Conservation (phyloP, 805 yeast species). For the Pichia rugopelliculosa region DNA sequence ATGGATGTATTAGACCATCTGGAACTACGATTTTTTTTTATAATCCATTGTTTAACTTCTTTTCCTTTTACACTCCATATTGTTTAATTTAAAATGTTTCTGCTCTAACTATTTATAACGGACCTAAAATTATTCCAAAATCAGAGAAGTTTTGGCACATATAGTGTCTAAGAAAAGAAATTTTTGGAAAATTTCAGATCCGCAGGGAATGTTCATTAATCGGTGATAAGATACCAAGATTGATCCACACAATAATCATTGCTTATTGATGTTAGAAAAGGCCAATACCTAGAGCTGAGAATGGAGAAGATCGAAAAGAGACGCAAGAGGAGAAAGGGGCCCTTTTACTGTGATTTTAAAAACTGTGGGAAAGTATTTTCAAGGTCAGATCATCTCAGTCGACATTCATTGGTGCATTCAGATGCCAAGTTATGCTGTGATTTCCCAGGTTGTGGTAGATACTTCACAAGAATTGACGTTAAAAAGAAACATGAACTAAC, state of each 20-base stretch:
- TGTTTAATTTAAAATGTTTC: too few species aligned
- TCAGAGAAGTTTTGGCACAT: too few species aligned
- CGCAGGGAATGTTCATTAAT: too few species aligned
- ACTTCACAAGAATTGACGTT: constrained; percentile 48
- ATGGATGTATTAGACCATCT: constrained; percentile 34
- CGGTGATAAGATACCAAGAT: too few species aligned
- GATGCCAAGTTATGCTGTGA: constrained; percentile 39
- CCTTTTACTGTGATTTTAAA: constrained; percentile 29
- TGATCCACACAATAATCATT: too few species aligned
- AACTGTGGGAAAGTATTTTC: constrained; percentile 48
- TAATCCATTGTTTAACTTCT: not conserved
- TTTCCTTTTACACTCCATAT: not conserved
- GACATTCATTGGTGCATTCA: constrained; percentile 50
- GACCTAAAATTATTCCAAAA: too few species aligned
- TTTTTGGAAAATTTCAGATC: too few species aligned
- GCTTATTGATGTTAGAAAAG: too few species aligned
- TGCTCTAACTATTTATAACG: too few species aligned
- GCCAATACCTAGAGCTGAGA: too few species aligned
- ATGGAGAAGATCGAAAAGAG: too few species aligned
- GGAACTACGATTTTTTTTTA: not conserved
- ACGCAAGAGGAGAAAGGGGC: constrained; percentile 11
- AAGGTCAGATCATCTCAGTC: constrained; percentile 50
- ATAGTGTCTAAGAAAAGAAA: too few species aligned
- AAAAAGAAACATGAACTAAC: constrained; percentile 36
- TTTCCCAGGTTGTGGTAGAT: constrained; percentile 41